Evolutionary conservation across 2,329 filamentous ascomycete species (phyloP).

Genomic region (Ophiosphaerella korrae): DNA sequence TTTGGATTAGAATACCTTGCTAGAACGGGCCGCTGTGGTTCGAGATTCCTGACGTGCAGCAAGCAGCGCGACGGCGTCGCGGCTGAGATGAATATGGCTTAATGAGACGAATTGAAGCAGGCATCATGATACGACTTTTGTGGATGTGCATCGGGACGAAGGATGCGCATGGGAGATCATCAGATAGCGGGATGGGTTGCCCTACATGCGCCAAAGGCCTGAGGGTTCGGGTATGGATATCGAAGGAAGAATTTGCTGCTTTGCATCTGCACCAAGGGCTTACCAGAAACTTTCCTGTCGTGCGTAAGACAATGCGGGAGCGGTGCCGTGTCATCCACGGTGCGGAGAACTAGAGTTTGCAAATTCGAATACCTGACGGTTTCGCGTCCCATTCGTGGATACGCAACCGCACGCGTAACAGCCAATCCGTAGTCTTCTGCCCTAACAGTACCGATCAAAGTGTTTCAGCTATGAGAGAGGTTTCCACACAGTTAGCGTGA

Average conservation of each 20-base stretch:
- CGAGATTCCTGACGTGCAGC: conserved; percentile 16
- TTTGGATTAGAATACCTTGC: conserved; percentile 6
- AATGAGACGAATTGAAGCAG: conserved; percentile 3
- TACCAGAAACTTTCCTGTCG: conserved; percentile 6
- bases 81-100: conserved; percentile 10
- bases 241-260: not conserved
- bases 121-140: not conserved
- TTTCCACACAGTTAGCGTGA: conserved; percentile 14
- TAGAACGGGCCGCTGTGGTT: conserved; percentile 6
- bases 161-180: not conserved
- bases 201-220: not conserved
- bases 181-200: conserved; percentile 7
- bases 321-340: conserved; percentile 9
- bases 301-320: conserved; percentile 20
- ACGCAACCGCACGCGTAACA: conserved; percentile 4
- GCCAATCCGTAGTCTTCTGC: no score
- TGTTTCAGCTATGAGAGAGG: conserved; percentile 9
- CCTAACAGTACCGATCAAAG: no score
- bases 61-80: conserved; percentile 8
- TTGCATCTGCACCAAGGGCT: not conserved
- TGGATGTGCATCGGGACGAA: conserved; percentile 12
- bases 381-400: not conserved
- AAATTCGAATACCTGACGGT: not conserved
- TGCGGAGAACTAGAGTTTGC: conserved; percentile 5
- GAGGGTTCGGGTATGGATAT: not conserved